Conservation (phyloP, 1,284 basidiomycete genomes). For the Vanrija sp. region DNA sequence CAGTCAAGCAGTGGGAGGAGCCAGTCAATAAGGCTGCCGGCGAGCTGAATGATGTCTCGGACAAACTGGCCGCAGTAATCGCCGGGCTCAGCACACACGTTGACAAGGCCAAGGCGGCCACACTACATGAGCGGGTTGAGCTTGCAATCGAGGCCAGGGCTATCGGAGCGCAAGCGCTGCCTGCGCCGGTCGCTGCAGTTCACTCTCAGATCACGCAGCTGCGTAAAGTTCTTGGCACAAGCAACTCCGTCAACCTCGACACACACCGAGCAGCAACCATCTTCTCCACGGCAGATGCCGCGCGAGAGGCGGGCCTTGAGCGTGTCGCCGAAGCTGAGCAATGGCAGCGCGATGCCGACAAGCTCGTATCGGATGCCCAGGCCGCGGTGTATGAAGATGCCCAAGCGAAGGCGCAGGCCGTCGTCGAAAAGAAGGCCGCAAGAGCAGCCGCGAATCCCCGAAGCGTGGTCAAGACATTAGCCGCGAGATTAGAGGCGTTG, state of each 20-base stretch:
- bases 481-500: conserved; percentile 22
- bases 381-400: neutral
- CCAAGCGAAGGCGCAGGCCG: neutral
- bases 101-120: neutral
- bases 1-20: conserved; percentile 8
- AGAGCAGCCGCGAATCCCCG: too few relatives aligned
- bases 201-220: conserved; percentile 4
- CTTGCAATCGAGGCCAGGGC: too few relatives aligned
- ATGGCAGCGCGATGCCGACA: conserved; percentile 7
- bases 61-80: neutral
- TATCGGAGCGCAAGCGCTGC: neutral
- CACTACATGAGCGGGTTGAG: too few relatives aligned
- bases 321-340: conserved; percentile 3
- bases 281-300: conserved; percentile 11
- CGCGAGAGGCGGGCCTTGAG: conserved; percentile 10
- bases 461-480: conserved; percentile 10
- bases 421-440: neutral
- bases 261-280: conserved; percentile 9
- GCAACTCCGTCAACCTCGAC: conserved; percentile 1
- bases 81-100: neutral
- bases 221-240: conserved; percentile 6
- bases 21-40: conserved; percentile 6
- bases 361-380: conserved; percentile 2
- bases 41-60: neutral
- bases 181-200: neutral